phyloP scores from a whole-genome alignment of 176 grass and related monocot genomes.

The Aegilops speltoides region DNA sequence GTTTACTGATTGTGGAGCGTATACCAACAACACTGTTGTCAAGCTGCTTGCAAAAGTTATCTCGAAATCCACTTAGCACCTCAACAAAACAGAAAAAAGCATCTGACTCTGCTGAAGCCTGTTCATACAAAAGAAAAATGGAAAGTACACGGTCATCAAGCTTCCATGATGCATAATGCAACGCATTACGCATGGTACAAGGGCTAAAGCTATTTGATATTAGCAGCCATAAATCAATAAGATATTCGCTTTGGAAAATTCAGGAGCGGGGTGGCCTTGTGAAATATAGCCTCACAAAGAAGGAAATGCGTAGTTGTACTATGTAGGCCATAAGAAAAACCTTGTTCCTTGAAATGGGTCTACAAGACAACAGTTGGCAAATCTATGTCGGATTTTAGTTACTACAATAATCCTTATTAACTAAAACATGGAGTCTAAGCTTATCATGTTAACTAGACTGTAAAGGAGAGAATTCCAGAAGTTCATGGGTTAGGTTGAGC shows the following conservation, averaged over 20 bases:
- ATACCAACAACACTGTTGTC: slow-evolving; percentile 94
- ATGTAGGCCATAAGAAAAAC: neutral
- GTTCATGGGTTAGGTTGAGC: neutral
- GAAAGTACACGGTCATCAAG: neutral
- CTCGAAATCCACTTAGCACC: slow-evolving; percentile 83
- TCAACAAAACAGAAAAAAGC: slow-evolving; percentile 97
- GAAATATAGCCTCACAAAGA: neutral
- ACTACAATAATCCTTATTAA: neutral
- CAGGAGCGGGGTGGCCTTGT: neutral
- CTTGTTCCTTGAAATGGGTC: neutral
- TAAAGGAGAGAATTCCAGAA: neutral
- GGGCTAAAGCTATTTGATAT: neutral
- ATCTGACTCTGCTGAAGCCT: slow-evolving; percentile 71
- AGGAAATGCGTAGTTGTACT: neutral
- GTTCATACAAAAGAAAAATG: slow-evolving; percentile 17
- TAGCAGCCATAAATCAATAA: neutral
- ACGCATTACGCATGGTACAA: slow-evolving; percentile 6
- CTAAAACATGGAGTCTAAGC: neutral
- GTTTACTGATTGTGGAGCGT: slow-evolving; percentile 77
- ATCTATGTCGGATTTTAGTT: neutral
- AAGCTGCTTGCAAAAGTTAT: slow-evolving; percentile 98
- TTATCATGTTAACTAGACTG: neutral
- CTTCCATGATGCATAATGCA: neutral
- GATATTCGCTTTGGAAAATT: neutral
- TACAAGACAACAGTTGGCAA: neutral